These are phyloP conservation scores for Kodamaea nitidulidarum DNA, from an alignment of 805 yeast genomes.

Conservation along the genomic window DNA sequence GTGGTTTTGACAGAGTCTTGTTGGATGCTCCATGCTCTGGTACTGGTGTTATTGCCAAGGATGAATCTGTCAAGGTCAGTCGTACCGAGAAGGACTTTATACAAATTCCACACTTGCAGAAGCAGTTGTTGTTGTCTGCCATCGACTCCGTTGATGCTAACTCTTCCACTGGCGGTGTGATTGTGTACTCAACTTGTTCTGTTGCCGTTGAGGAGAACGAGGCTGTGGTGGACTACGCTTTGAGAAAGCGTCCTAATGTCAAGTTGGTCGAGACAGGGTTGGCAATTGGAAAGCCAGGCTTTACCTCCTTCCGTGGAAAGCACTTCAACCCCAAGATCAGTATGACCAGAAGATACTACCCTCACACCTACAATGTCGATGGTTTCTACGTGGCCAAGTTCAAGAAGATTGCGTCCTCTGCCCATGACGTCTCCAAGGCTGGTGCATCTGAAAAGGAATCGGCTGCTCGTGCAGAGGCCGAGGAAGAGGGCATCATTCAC, in stretches of 20 bases:
- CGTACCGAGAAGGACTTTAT: constrained; percentile 96
- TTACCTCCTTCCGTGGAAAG: constrained; percentile 89
- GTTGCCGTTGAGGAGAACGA: constrained; percentile 98
- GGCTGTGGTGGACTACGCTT: constrained; percentile 96
- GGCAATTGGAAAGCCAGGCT: constrained; percentile 93
- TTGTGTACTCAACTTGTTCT: constrained; percentile 97
- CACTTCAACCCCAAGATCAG: constrained; percentile 73
- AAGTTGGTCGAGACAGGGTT: constrained; percentile 89
- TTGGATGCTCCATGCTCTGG: constrained; percentile 99
- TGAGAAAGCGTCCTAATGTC: constrained; percentile 94
- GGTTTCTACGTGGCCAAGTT: constrained; percentile 98
- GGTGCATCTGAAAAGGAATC: constrained; percentile 85
- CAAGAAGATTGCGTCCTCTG: constrained; percentile 82
- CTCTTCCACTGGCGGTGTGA: constrained; percentile 86
- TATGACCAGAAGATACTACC: constrained; percentile 92
- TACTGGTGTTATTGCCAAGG: constrained; percentile 98
- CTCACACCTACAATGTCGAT: constrained; percentile 97
- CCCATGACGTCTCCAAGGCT: constrained; percentile 79
- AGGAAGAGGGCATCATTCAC: constrained; percentile 75
- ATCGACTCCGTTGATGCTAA: constrained; percentile 95
- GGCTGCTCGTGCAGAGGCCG: constrained; percentile 75
- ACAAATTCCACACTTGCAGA: constrained; percentile 94
- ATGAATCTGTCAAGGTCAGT: constrained; percentile 86
- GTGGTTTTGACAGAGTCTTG: constrained; percentile 93
- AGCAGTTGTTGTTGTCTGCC: constrained; percentile 88